These are phyloP conservation scores for Caryopteris hybrid DNA, from an alignment of 305 asterid genomes.

Conservation along the genomic window DNA sequence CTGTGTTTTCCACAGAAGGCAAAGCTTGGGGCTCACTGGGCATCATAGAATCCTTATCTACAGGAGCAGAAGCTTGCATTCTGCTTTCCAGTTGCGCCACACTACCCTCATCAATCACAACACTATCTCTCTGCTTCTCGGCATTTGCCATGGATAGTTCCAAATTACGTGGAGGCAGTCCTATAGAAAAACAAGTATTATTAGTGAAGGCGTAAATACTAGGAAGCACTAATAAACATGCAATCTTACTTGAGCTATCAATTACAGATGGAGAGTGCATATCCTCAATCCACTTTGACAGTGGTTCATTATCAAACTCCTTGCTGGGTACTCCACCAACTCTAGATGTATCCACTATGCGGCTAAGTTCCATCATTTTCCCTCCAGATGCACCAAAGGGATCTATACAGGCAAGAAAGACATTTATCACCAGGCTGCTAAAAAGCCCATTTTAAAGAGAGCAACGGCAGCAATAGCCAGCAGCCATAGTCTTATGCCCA, in stretches of 20 bases:
- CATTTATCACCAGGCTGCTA: conserved; percentile 2
- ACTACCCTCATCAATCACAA: conserved; percentile 19
- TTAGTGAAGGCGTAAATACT: not conserved
- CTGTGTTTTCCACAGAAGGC: conserved; percentile 47
- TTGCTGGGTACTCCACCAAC: conserved; percentile 29
- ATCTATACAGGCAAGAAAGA: conserved; percentile 32
- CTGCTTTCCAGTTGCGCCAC: conserved; percentile 24
- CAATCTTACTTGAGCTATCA: conserved; percentile 54
- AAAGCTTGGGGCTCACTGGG: conserved; percentile 32
- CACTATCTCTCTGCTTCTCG: conserved; percentile 17
- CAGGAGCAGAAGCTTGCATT: conserved; percentile 11
- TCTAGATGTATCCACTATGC: conserved; percentile 18
- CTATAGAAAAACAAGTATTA: conserved; percentile 28
- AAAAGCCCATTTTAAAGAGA: not conserved
- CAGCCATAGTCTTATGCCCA: not conserved
- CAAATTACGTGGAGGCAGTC: conserved; percentile 26
- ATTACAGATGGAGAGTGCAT: conserved; percentile 34
- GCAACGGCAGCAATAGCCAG: not conserved
- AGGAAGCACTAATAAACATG: not conserved
- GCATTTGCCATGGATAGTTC: conserved; percentile 30
- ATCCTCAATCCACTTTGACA: conserved; percentile 65
- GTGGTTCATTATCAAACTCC: conserved; percentile 63
- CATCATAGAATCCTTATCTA: not conserved
- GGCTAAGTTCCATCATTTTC: conserved; percentile 23
- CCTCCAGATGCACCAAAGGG: conserved; percentile 28